Evolutionary conservation across 371 early-diverging fungal genomes (phyloP), one percentile per base, ranked within the genome.

Genomic region (Sporodiniella umbellata): DNA sequence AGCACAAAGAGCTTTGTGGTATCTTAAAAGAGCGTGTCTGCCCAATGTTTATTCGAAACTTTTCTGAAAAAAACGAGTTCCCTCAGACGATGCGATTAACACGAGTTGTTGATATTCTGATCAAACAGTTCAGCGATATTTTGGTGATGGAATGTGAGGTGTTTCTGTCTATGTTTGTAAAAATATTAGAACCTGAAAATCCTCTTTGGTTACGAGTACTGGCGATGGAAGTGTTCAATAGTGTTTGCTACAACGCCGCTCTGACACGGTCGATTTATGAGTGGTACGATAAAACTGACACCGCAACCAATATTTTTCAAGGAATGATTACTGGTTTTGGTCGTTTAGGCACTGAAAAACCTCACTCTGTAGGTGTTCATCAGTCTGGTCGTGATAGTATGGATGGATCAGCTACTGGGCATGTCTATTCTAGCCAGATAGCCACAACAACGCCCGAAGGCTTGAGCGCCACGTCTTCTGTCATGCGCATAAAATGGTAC

Each of bases 71-170:
- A 44, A 76, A 79, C 26, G 90, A 94, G 21, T 98, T 96, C 62
- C 77, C 90, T 0, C 75, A 87, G 48, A 83, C 87, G 0, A 87
- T 94, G 76, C 89, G 96, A 3, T 66, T 94, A 14, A 86, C 89
- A 49, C 78, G 97, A 18, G 78, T 96, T 1, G 85, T 93, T 1
- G 80, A 85, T 49, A 79, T 88, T 26, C 74, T 96, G 18, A 81
- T 95, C 37, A 87, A 87, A 48, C 79, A 91, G 46, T 88, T 94
- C 58, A 82, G 80, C 51, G 79, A 78, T 28, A 73, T 85, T 5
- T 56, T 96, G 75, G 57, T 76, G 8, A 90, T 88, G 65, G 96
- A 96, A 54, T 92, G 94, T 65, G 97, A 96, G 61, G 90, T 96
- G 24, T 94, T 96, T 51, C 61, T 98, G 39, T 84, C 93, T 5